Evolutionary conservation across 805 yeast genomes (phyloP), one percentile per base, ranked within the genome.

Genomic region (Sugiyamaella smithiae): DNA sequence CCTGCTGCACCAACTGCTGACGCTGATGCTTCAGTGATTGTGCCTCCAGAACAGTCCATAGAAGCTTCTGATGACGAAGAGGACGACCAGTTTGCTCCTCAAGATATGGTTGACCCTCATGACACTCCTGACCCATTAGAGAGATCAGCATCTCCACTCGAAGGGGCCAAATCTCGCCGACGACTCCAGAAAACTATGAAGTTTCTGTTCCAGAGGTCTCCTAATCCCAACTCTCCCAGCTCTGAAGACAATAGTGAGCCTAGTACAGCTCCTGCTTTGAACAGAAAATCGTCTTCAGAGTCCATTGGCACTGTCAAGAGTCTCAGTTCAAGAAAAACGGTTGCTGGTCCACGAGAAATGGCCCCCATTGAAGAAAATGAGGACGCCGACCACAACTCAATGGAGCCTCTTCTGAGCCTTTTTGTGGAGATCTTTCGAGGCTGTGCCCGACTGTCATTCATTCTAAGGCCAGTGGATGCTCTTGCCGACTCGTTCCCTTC

Each of bases 381-480:
- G 16, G 40, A 35, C 14, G 3, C 32, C 11, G 22, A 14, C 3
- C 2, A 19, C 20, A 33, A 24, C 44, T 37, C 47, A 4, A 19
- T 46, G 5, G 48, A 43, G 19, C 55, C 58, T 2, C 35, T 54
- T 24, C 40, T 50, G 17, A 46, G 56, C 25, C 33, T 31, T 9
- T 49, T 57, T 32, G 60, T 58, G 26, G 50, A 49, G 14, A 19
- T 37, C 23, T 50, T 52, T 45, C 50, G 63, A 22, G 43, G 40
- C n/a, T 45, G 59, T 16, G 57, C 60, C 1, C 51, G 60, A 1
- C 11, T 49, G 23, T 55, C 64, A 9, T 45, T 57, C n/a, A 36
- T 62, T 5, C 55, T 62, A 28, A 37, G 54, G 9, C 66, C 66
- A 2, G 49, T 62, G 17, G 66, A 62, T 42, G 55, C 59, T 0